Conservation (phyloP, 495 filamentous ascomycete species). For the Paragyromitra xinjiangensis region DNA sequence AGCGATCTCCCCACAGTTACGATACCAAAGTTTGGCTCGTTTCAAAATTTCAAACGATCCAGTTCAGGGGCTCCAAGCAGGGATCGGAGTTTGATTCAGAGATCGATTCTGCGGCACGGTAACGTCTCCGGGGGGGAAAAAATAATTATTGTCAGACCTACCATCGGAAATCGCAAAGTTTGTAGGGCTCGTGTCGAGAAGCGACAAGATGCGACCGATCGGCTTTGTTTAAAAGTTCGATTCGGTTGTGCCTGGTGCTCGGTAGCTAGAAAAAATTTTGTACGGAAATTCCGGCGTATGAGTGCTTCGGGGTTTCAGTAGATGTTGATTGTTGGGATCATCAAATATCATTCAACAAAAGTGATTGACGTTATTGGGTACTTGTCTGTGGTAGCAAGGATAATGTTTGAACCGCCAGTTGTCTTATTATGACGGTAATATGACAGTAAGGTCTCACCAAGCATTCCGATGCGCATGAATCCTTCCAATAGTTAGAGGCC, state of each 20-base stretch:
- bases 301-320: background rate
- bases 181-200: slow-evolving; percentile 23
- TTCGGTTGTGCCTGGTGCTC: slow-evolving; percentile 23
- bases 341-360: slow-evolving; percentile 23
- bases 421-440: background rate
- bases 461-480: background rate
- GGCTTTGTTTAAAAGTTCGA: slow-evolving; percentile 40
- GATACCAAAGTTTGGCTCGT: slow-evolving; percentile 32
- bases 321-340: slow-evolving; percentile 12
- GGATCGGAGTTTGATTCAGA: slow-evolving; percentile 27
- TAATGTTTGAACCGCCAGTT: background rate
- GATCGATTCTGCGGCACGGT: slow-evolving; percentile 41
- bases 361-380: background rate
- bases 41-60: slow-evolving; percentile 37
- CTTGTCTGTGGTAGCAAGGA: background rate
- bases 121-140: slow-evolving; percentile 9
- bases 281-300: background rate
- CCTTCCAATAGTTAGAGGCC: background rate
- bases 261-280: slow-evolving; percentile 21
- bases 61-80: slow-evolving; percentile 21
- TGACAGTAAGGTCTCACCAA: background rate
- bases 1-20: slow-evolving; percentile 20
- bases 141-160: slow-evolving; percentile 28
- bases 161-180: slow-evolving; percentile 42
- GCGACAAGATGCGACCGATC: slow-evolving; percentile 35